A percentile compares a stretch with the other conserved stretches of the same genome.
phyloP scores from a whole-genome alignment of 805 yeast genomes.

The Zygoascus tannicola region DNA sequence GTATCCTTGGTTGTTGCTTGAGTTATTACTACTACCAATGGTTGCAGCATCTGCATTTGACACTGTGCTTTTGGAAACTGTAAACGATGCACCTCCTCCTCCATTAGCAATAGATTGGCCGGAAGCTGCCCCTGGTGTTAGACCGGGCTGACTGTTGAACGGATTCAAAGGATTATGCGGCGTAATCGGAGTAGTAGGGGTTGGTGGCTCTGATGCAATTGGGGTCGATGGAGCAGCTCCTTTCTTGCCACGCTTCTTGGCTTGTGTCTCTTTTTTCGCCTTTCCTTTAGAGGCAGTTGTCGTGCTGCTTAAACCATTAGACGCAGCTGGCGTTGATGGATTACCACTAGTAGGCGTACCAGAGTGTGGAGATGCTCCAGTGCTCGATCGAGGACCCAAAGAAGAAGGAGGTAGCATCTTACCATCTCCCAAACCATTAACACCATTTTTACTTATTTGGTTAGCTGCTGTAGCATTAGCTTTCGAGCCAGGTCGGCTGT shows the following conservation, averaged over 20 bases:
- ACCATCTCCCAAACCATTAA: not conserved
- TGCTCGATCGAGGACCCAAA: not conserved
- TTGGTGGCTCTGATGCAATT: slow-evolving; percentile 32
- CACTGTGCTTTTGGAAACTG: not conserved
- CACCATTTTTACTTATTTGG: not conserved
- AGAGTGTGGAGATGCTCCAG: slow-evolving; percentile 3
- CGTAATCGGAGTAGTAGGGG: slow-evolving; percentile 35
- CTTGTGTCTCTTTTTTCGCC: slow-evolving; percentile 17
- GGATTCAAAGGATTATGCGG: slow-evolving; percentile 27
- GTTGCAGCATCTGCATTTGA: not conserved
- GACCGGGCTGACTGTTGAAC: not conserved
- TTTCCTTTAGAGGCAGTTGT: slow-evolving; percentile 17
- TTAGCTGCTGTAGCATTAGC: not conserved
- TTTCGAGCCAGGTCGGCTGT: not conserved
- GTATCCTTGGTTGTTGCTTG: slow-evolving; percentile 5
- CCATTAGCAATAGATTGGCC: slow-evolving; percentile 10
- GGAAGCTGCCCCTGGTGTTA: not conserved
- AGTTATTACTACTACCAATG: slow-evolving; percentile 1
- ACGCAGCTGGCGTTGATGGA: slow-evolving; percentile 9
- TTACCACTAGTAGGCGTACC: slow-evolving; percentile 5
- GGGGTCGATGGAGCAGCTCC: slow-evolving; percentile 13
- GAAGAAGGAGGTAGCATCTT: slow-evolving; percentile 4
- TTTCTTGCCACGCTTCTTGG: slow-evolving; percentile 19
- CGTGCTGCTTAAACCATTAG: not conserved
- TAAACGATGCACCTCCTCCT: not conserved